Base-by-base conservation (phyloP, 805 yeast genomes). In the Starmerella sp. region DNA sequence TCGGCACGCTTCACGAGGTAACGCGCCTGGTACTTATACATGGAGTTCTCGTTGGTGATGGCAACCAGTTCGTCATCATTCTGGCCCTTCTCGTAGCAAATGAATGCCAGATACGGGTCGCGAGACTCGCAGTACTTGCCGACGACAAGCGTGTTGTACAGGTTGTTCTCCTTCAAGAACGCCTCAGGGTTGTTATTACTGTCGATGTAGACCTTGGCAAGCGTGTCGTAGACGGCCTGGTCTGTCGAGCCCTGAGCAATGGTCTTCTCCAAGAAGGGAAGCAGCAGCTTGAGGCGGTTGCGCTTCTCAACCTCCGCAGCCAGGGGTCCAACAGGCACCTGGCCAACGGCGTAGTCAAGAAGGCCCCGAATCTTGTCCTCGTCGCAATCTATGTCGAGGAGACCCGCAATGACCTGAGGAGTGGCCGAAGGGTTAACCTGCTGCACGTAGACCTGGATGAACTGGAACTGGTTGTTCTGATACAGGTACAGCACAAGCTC, bases 11-110 rank as follows among this genome's bases (percentile, higher is more conserved):
- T 76, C 63, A 93, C 78, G 65, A 93, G 77, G 69, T 93, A 93
- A 70, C 97, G 83, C n/a, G 97, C 97, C 76, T 93, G 98, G 73
- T 93, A 91, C 71, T 93, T 93, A 79, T 86, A 93, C 99, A 93
- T 93, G 64, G 93, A 80, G 71, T 93, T 93, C 67, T 93, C 97
- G 70, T 93, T 93, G 62, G 98, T 93, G 71, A 93, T 89, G 67
- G 80, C 77, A 65, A 93, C 80, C 66, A 93, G 79, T 70, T 93
- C 98, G 55, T 77, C 83, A 69, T 93, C 96, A 65, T 91, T 90
- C 53, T 78, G 75, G 67, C 99, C 99, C 73, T 90, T 91, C 58
- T 95, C 95, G 72, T 93, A 93, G 52, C 96, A 95, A 73, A 93
- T 93, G 71, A 88, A 93, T 32, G 98, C 99, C 69, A 93, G 77